Evolutionary conservation across 2,329 filamentous ascomycete species (phyloP).

Genomic region (Colletotrichum costaricense): DNA sequence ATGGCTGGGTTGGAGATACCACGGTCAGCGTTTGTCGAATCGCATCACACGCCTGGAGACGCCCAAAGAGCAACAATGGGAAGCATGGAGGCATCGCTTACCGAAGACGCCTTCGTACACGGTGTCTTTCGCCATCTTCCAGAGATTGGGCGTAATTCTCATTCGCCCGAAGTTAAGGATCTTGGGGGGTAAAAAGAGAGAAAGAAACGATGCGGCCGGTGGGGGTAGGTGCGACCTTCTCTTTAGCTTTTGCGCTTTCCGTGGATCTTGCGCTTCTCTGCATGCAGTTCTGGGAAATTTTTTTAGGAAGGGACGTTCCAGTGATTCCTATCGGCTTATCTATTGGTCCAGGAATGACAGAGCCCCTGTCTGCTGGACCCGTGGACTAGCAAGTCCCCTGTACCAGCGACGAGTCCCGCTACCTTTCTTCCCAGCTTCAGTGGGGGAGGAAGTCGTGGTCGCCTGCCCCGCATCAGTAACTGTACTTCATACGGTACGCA

Average conservation of each 20-base stretch:
- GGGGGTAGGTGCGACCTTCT: constrained; percentile 6
- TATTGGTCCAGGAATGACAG: constrained; percentile 12
- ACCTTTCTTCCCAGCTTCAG: constrained; percentile 17
- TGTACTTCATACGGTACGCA: neutral
- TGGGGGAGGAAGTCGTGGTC: constrained; percentile 12
- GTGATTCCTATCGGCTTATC: constrained; percentile 33
- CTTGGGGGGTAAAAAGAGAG: neutral
- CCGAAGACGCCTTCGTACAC: constrained; percentile 69
- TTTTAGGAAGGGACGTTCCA: constrained; percentile 29
- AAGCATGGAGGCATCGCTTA: constrained; percentile 47
- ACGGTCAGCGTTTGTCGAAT: constrained; percentile 6
- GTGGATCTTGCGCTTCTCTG: constrained; percentile 21
- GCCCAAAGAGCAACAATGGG: neutral
- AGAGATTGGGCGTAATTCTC: constrained; percentile 43
- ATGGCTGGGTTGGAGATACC: constrained; percentile 69
- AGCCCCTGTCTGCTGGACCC: constrained; percentile 15
- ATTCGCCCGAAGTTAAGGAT: constrained; percentile 40
- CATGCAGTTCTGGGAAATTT: constrained; percentile 32
- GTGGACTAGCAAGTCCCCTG: constrained; percentile 24
- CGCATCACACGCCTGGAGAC: constrained; percentile 10
- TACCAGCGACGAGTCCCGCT: neutral
- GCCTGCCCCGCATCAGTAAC: constrained; percentile 26
- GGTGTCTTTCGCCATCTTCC: constrained; percentile 65
- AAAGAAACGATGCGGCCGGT: constrained; percentile 3
- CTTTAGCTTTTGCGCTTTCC: constrained; percentile 30